phyloP scores from a whole-genome alignment of 768 basidiomycete genomes.

The Ramaria sp. region DNA sequence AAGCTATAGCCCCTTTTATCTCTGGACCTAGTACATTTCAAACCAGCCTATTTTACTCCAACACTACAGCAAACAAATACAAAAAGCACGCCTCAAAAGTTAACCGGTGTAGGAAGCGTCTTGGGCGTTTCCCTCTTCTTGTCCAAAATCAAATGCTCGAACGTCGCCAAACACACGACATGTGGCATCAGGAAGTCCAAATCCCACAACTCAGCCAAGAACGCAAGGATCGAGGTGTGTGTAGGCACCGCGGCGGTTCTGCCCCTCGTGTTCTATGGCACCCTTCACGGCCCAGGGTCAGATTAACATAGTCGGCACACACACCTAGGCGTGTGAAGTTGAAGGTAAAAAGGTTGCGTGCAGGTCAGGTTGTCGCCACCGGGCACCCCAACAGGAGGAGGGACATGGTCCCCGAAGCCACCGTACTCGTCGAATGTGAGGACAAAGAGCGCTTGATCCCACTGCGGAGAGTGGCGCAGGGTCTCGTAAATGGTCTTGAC shows the following conservation, averaged over 20 bases:
- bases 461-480: slow-evolving; percentile 19
- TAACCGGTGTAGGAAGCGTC: no score
- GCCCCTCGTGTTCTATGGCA: slow-evolving; percentile 15
- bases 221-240: no score
- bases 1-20: not conserved
- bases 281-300: slow-evolving; percentile 18
- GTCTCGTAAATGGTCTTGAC: slow-evolving; percentile 24
- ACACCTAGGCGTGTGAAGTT: slow-evolving; percentile 17
- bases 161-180: no score
- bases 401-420: slow-evolving; percentile 25
- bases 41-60: no score
- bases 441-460: slow-evolving; percentile 21
- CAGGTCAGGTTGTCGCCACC: slow-evolving; percentile 19
- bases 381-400: slow-evolving; percentile 19
- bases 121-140: no score
- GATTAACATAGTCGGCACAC: slow-evolving; percentile 20
- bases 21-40: no score
- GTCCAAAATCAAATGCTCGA: no score
- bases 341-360: slow-evolving; percentile 19
- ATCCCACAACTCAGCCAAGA: no score
- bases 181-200: no score
- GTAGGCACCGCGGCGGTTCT: not conserved
- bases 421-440: slow-evolving; percentile 24
- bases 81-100: no score
- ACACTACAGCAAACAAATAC: no score